A percentile compares a stretch with the other conserved stretches of the same genome.
Evolutionary conservation across 352 stramenopile genomes (phyloP).

Genomic region (Thalassiosira sp.): DNA sequence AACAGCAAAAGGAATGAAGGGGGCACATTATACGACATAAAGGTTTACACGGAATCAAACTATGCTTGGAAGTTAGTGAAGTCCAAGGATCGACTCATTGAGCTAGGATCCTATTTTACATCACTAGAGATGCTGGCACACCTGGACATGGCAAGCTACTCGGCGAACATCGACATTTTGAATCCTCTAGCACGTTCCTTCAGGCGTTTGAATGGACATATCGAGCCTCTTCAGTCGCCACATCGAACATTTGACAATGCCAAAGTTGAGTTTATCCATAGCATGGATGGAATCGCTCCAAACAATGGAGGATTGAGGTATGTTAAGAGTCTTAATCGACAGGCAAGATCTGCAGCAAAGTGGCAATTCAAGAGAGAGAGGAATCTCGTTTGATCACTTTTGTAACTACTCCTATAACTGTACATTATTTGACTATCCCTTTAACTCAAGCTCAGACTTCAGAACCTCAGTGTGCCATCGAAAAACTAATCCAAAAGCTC

Average conservation of each 20-base stretch:
- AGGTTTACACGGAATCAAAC: conserved; percentile 63
- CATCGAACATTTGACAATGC: conserved; percentile 24
- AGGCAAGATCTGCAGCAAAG: conserved; percentile 44
- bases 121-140: conserved; percentile 38
- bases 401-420: not conserved
- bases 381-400: conserved; percentile 1
- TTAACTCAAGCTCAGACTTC: not conserved
- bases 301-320: conserved; percentile 3
- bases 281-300: conserved; percentile 20
- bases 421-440: no score
- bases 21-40: conserved; percentile 31
- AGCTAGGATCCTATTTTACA: conserved; percentile 42
- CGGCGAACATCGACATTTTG: conserved; percentile 62
- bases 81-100: conserved; percentile 32
- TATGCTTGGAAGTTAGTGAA: conserved; percentile 57
- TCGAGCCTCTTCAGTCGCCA: conserved; percentile 18
- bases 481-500: not conserved
- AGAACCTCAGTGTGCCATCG: not conserved
- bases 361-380: conserved; percentile 51
- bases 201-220: conserved; percentile 45
- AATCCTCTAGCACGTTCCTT: conserved; percentile 55
- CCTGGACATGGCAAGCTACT: conserved; percentile 21
- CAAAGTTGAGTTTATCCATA: conserved; percentile 49
- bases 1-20: conserved; percentile 4
- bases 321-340: conserved; percentile 26